Percentiles rank a stretch among this genome's conserved stretches.
Evolutionary conservation across 1,139 yeast genomes (phyloP).

Genomic region (Debaryomyces sp.): DNA sequence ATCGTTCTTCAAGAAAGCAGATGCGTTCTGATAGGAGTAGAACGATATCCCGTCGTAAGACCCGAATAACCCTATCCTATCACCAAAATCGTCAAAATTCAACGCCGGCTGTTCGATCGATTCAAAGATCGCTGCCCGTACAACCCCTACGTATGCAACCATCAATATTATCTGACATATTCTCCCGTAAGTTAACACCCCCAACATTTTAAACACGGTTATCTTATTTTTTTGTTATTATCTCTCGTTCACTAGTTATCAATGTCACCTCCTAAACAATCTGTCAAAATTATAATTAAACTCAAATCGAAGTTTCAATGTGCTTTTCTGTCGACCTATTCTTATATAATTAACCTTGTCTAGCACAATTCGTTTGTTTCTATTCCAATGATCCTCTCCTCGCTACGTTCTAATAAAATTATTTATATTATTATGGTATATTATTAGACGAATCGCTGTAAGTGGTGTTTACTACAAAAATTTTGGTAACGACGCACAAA

Average conservation of each 20-base stretch:
- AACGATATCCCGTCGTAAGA: slow-evolving; percentile 61
- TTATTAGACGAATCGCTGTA: background rate
- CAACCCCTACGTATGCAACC: background rate
- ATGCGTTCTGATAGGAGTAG: slow-evolving; percentile 56
- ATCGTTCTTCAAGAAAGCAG: slow-evolving; percentile 23
- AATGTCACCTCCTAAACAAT: background rate
- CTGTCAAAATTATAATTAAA: background rate
- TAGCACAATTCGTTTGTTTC: background rate
- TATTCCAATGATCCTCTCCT: background rate
- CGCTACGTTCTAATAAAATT: background rate
- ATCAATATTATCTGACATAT: background rate
- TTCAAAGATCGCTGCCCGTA: slow-evolving; percentile 12
- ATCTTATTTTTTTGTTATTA: background rate
- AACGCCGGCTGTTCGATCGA: slow-evolving; percentile 31
- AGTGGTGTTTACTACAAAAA: background rate
- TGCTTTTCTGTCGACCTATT: background rate
- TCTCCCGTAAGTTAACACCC: background rate
- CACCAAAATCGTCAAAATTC: slow-evolving; percentile 36
- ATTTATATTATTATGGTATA: background rate
- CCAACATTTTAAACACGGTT: background rate
- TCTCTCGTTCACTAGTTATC: background rate
- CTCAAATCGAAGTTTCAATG: background rate
- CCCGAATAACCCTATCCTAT: slow-evolving; percentile 64
- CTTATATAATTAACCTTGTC: background rate
- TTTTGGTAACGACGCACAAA: slow-evolving; percentile 6